Evolutionary conservation across 2,329 filamentous ascomycete genomes (phyloP), one percentile per base, ranked within the genome.

Genomic region (Beauveria bassiana): DNA sequence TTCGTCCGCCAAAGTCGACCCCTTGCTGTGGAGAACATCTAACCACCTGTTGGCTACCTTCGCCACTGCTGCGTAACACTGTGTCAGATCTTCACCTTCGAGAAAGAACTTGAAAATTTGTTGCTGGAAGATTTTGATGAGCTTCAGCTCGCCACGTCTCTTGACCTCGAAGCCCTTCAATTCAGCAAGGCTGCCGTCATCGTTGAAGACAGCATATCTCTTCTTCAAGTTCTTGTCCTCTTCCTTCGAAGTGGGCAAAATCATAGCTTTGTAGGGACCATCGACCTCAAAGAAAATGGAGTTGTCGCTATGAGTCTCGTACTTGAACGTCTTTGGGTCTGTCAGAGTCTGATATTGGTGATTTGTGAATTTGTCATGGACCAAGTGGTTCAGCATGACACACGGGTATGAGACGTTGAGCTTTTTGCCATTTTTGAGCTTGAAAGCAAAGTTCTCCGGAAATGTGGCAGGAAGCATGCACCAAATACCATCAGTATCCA

Each of bases 161-260:
- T 99, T 99, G 66, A 99, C 87, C 70, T 99, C 95, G 70, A 99
- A 99, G 6, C 95, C 95, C 71, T 99, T 99, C 70, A 99, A 75
- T 72, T 99, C 95, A 16, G 95, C 95, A 58, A 99, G 80, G 73
- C 88, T 96, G 45, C 96, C 95, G 69, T 99, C 95, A 64, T 98
- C 90, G 70, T 99, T 99, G 83, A 99, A 99, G 4, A 99, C 95
- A 46, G 96, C 95, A 72, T 99, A 99, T 70, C 95, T 87, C 77
- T 99, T 99, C 79, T 99, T 99, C 83, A 99, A 81, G 75, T 99
- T 99, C 80, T 98, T 99, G 78, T 98, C 93, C 74, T 98, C 95
- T 72, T 99, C 95, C 72, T 99, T 98, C 0, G 93, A 98, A 0
- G 95, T 98, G 2, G 95, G 95, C 65, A 99, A 75, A 64, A 99